Conservation (phyloP, 257 asterid species). For the Salvia splendens region DNA sequence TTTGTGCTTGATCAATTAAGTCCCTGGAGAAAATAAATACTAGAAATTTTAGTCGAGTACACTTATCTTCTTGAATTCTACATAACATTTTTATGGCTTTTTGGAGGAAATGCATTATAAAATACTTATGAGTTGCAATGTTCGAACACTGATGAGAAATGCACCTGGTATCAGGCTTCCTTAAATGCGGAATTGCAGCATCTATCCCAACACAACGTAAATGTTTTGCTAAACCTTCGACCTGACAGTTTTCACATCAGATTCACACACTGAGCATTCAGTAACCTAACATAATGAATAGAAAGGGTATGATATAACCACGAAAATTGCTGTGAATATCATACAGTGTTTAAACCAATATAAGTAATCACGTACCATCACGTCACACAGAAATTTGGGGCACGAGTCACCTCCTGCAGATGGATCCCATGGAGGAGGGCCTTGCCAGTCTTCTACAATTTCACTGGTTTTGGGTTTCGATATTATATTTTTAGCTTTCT, state of each 20-base stretch:
- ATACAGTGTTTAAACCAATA: not conserved
- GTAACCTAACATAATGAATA: conserved; percentile 13
- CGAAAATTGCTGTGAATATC: conserved; percentile 3
- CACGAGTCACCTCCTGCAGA: conserved; percentile 78
- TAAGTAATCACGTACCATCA: conserved; percentile 60
- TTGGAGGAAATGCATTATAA: not conserved
- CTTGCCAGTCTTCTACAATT: conserved; percentile 66
- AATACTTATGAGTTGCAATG: not conserved
- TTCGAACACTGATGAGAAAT: conserved; percentile 22
- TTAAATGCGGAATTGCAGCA: conserved; percentile 80
- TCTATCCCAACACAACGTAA: conserved; percentile 94
- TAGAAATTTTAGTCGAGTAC: not conserved
- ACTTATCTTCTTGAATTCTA: not conserved
- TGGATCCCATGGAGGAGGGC: conserved; percentile 86
- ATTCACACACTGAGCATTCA: conserved; percentile 1
- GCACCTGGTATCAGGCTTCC: conserved; percentile 83
- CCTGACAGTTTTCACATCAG: conserved; percentile 42
- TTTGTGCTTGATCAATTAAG: conserved; percentile 73
- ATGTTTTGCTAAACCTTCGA: conserved; percentile 95
- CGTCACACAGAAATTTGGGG: conserved; percentile 92
- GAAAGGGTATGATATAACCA: conserved; percentile 1
- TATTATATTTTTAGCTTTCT: conserved; percentile 47
- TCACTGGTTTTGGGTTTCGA: conserved; percentile 27
- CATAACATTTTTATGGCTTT: not conserved
- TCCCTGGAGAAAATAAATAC: conserved; percentile 50